Percentiles rank a stretch among this genome's conserved stretches.
phyloP scores from a whole-genome alignment of 257 asterid genomes.

The Cynanchum wilfordii region DNA sequence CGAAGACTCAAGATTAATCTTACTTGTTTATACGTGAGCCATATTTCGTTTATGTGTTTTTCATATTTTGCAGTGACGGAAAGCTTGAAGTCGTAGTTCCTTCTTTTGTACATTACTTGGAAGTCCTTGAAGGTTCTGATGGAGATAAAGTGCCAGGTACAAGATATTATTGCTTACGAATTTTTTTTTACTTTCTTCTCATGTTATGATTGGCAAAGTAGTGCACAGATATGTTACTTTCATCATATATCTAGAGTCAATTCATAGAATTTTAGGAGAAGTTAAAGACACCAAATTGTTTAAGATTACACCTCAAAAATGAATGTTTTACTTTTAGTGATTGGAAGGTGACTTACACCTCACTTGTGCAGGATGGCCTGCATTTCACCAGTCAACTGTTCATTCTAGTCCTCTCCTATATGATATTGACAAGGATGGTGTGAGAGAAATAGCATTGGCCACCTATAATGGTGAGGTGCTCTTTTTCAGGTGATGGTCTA shows the following conservation, averaged over 20 bases:
- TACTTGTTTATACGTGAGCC: background rate
- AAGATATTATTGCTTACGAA: conserved; percentile 7
- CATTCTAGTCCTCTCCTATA: conserved; percentile 92
- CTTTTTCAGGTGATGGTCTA: conserved; percentile 72
- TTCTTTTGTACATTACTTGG: conserved; percentile 97
- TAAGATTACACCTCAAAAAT: background rate
- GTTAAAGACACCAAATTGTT: background rate
- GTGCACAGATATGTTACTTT: background rate
- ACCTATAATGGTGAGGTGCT: conserved; percentile 96
- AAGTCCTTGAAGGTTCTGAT: conserved; percentile 96
- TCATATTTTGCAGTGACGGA: conserved; percentile 65
- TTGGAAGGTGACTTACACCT: background rate
- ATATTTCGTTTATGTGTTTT: conserved; percentile 7
- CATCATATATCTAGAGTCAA: background rate
- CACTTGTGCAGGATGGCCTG: conserved; percentile 87
- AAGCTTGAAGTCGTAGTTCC: conserved; percentile 94
- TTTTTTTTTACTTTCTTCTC: background rate
- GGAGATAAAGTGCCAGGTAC: conserved; percentile 98
- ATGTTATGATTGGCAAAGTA: background rate
- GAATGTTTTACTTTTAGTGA: background rate
- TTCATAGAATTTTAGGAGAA: background rate
- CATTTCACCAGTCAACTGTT: conserved; percentile 96
- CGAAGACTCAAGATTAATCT: background rate
- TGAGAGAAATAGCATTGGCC: conserved; percentile 90
- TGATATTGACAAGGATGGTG: conserved; percentile 98